These are phyloP conservation scores for Elsinoe batatas DNA, from an alignment of 2,329 filamentous ascomycete genomes.

Conservation along the genomic window DNA sequence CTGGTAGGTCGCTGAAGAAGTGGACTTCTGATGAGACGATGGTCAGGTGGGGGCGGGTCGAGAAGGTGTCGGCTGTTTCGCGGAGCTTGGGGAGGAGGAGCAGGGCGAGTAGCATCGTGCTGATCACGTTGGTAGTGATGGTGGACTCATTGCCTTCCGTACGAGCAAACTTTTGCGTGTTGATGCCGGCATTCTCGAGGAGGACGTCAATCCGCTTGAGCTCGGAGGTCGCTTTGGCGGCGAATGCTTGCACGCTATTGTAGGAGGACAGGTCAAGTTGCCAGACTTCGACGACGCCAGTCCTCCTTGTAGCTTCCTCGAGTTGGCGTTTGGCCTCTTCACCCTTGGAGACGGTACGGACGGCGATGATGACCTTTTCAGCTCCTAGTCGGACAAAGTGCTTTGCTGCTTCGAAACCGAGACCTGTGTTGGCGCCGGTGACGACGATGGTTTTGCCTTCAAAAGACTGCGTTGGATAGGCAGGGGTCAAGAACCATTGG, in stretches of 20 bases:
- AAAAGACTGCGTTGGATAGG: slow-evolving; percentile 15
- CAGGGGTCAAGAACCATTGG: slow-evolving; percentile 32
- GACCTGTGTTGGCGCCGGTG: slow-evolving; percentile 40
- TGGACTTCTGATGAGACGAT: slow-evolving; percentile 39
- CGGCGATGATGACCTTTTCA: slow-evolving; percentile 36
- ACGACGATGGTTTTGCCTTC: slow-evolving; percentile 36
- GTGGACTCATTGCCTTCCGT: slow-evolving; percentile 40
- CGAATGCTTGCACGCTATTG: slow-evolving; percentile 30
- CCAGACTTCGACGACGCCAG: slow-evolving; percentile 36
- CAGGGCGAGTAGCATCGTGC: slow-evolving; percentile 41
- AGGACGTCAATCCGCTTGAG: slow-evolving; percentile 21
- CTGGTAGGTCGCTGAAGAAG: slow-evolving; percentile 25
- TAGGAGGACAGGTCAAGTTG: slow-evolving; percentile 35
- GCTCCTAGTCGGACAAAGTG: slow-evolving; percentile 34
- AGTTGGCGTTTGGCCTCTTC: slow-evolving; percentile 35
- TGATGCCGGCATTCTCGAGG: slow-evolving; percentile 29
- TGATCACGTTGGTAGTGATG: slow-evolving; percentile 46
- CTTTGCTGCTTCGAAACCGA: slow-evolving; percentile 38
- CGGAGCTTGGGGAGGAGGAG: slow-evolving; percentile 44
- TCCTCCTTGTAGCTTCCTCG: slow-evolving; percentile 25
- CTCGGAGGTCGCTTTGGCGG: slow-evolving; percentile 20
- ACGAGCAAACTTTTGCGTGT: slow-evolving; percentile 23
- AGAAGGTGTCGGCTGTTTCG: slow-evolving; percentile 28
- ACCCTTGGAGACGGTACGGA: slow-evolving; percentile 35
- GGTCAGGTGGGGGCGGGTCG: slow-evolving; percentile 27